Conservation (phyloP, 2,329 filamentous ascomycete species). For the Epichloe hybrida region DNA sequence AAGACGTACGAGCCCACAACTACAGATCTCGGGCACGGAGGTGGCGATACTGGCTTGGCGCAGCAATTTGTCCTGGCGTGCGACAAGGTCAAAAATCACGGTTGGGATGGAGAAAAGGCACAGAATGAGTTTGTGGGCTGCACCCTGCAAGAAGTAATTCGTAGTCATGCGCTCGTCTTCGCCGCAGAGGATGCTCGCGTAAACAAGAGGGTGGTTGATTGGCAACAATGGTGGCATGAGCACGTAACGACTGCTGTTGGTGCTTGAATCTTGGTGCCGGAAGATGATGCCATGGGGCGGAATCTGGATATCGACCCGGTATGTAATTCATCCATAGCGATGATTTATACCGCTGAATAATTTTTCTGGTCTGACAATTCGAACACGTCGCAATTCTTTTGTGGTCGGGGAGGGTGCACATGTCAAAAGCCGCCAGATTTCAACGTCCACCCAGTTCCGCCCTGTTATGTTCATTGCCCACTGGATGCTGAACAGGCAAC, state of each 20-base stretch:
- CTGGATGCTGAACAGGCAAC: no score
- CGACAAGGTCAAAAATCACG: slow-evolving; percentile 60
- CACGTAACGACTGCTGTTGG: slow-evolving; percentile 12
- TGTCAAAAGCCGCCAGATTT: no score
- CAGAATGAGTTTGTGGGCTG: slow-evolving; percentile 69
- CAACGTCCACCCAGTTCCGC: no score
- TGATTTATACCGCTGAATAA: no score
- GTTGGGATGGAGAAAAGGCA: slow-evolving; percentile 52
- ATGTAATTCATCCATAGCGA: no score
- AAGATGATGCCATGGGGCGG: no score
- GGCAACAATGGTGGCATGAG: slow-evolving; percentile 59
- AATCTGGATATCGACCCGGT: no score
- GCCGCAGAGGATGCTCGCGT: slow-evolving; percentile 78
- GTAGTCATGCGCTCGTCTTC: slow-evolving; percentile 86
- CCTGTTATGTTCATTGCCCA: no score
- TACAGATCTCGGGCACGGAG: slow-evolving; percentile 26
- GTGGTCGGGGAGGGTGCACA: no score
- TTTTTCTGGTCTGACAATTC: no score
- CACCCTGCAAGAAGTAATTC: slow-evolving; percentile 72
- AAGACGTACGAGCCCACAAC: slow-evolving; percentile 17
- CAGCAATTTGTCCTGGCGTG: slow-evolving; percentile 75
- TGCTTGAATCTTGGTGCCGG: no score
- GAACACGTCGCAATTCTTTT: no score
- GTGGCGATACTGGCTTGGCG: slow-evolving; percentile 45
- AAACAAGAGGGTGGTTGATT: slow-evolving; percentile 57